Evolutionary conservation across 768 basidiomycete species (phyloP), one percentile per base, ranked within the genome.

Genomic region (Collybia nuda): DNA sequence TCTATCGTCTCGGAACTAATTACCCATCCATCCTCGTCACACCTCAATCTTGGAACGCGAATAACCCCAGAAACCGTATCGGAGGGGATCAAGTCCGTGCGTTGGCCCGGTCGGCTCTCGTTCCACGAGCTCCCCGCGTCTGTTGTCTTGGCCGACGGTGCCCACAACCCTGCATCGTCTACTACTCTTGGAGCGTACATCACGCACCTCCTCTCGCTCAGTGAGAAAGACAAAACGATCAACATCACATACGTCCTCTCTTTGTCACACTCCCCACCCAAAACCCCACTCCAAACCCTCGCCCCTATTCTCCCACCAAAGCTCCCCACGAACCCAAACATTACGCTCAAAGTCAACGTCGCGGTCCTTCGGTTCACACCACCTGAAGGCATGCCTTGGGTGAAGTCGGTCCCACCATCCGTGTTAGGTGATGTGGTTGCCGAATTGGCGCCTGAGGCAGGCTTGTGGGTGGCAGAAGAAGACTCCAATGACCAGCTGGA

Each of bases 331-430:
- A 47, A 43, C 6, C 47, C 62, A 6, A 60, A 60, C 17, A 53
- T 73, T 24, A 55, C 59, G 4, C 51, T 77, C n/a, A 68, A 68
- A 19, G 59, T 74, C 14, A 69, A 64, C 19, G 72, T 87, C 17
- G 86, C 85, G 2, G 69, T 83, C 1, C 61, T 87, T 18, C 65
- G 66, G 14, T 96, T 95, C 64, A 77, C 84, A 2, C 82, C 81
- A 3, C 90, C 93, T 0, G 89, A 86, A 2, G 90, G 86, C 2
- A 98, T 99, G 97, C 92, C 95, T 0, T 99, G 97, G 97, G 85
- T 98, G 21, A 78, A 73, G 32, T 71, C 85, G 3, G 85, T 86
- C 0, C 63, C 80, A 6, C 74, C 79, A 3, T 64, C 64, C 2
- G 78, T 80, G 42, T 57, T 95, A 47, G 67, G 61, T 18, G 67